Evolutionary conservation across 1,139 yeast species (phyloP).

Genomic region (Magnusiomyces sp.): DNA sequence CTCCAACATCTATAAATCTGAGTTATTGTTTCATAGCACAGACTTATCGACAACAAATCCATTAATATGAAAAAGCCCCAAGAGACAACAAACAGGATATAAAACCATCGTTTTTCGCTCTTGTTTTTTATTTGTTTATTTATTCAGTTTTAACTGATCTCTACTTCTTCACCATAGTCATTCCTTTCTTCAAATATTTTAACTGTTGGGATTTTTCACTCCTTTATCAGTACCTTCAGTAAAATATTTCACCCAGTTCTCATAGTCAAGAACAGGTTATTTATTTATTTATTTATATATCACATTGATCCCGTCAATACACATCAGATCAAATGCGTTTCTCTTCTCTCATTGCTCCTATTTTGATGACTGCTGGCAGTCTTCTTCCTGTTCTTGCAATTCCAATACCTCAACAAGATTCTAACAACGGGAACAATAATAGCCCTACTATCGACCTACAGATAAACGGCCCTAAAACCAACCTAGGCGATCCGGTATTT

Average conservation of each 20-base stretch:
- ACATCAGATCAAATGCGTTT: too few relatives aligned
- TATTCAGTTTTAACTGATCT: background rate
- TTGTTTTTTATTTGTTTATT: background rate
- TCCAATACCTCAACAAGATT: background rate
- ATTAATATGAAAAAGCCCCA: too few relatives aligned
- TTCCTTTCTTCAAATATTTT: background rate
- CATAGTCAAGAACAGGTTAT: too few relatives aligned
- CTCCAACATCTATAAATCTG: too few relatives aligned
- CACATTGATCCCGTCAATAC: background rate
- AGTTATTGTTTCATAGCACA: too few relatives aligned
- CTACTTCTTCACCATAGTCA: background rate
- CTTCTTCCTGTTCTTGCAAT: background rate
- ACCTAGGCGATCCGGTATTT: conserved; percentile 11
- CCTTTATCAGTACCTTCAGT: background rate
- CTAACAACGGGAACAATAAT: background rate
- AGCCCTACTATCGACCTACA: conserved; percentile 6
- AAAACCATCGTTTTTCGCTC: background rate
- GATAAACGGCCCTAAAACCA: conserved; percentile 11
- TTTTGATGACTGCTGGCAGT: conserved; percentile 1
- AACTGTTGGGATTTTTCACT: background rate
- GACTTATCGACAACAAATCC: too few relatives aligned
- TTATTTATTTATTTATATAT: background rate
- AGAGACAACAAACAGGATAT: too few relatives aligned
- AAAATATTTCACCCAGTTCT: too few relatives aligned
- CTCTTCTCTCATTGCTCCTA: background rate